Percentiles rank a stretch among this genome's conserved stretches.
Evolutionary conservation across 768 basidiomycete genomes (phyloP).

Genomic region (Paxillus involutus): DNA sequence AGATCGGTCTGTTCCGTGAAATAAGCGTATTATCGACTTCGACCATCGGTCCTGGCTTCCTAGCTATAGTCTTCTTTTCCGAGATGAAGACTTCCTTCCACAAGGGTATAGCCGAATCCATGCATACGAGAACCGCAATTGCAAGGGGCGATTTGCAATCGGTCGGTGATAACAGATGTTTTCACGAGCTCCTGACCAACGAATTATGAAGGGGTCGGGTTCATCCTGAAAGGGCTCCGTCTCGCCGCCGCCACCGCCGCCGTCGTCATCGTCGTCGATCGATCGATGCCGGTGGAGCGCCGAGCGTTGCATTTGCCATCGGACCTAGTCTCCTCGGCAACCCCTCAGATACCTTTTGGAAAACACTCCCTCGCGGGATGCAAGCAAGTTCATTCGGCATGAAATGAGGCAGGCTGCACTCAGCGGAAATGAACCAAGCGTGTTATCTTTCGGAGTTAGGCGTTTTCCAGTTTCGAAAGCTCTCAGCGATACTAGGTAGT

Average conservation of each 20-base stretch:
- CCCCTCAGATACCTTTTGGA: neutral
- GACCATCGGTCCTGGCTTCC: slow-evolving; percentile 9
- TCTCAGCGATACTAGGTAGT: neutral
- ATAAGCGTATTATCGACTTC: slow-evolving; percentile 6
- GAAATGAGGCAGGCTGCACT: neutral
- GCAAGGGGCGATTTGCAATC: slow-evolving; percentile 9
- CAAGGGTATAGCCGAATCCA: slow-evolving; percentile 10
- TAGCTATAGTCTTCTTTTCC: slow-evolving; percentile 9
- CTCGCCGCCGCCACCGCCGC: too few relatives aligned
- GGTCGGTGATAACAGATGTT: neutral
- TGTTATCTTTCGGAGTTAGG: neutral
- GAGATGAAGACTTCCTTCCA: slow-evolving; percentile 10
- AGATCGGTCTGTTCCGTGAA: slow-evolving; percentile 7
- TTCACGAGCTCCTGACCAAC: slow-evolving; percentile 3
- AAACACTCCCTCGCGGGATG: neutral
- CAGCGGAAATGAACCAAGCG: neutral
- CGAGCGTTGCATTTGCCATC: neutral
- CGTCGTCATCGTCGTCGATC: neutral
- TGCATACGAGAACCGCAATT: neutral
- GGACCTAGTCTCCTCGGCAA: neutral
- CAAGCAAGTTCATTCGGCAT: neutral
- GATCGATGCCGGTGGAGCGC: neutral
- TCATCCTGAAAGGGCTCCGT: neutral
- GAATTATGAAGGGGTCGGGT: neutral
- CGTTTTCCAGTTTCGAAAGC: neutral